Evolutionary conservation across 768 basidiomycete genomes (phyloP), one percentile per base, ranked within the genome.

Genomic region (Coprinopsis cinerea): DNA sequence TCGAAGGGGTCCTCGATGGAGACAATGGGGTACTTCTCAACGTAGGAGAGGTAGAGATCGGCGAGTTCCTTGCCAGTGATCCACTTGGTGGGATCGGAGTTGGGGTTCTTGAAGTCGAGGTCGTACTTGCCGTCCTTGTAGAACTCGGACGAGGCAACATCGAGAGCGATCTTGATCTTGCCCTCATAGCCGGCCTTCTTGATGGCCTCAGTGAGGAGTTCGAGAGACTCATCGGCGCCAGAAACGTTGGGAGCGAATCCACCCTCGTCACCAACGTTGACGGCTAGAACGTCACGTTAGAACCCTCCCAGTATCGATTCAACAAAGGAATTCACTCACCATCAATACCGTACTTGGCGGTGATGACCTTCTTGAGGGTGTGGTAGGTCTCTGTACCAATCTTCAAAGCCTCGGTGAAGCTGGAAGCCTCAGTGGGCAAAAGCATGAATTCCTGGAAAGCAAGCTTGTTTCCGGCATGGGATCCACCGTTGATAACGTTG

Each of bases 381-480:
- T 96, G 93, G 75, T 96, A 96, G 20, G 91, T 94, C 74, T 99
- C 96, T 9, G 94, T 88, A 53, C 96, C 96, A 53, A 95, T 93
- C 75, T 97, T 95, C 85, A 99, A 85, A 51, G 96, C 93, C 77
- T 99, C 94, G 26, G 89, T 83, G 79, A 98, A 99, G 52, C 78
- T 79, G 15, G 76, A 60, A 45, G 96, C 96, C 46, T 94, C 95
- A 53, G 92, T 94, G 54, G 96, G 95, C 55, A 97, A 79, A 59
- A 99, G 79, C 96, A 99, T 98, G 79, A 99, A 99, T 72, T 99
- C 96, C 73, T 99, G 96, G 90, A 98, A 99, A 32, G 96, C 96
- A 55, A 99, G 88, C 72, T 95, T 94, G 81, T 99, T 99, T 44
- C 96, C 96, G 52, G 96, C 96, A 67, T 99, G 96, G 55, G 95